Evolutionary conservation across 176 grass and related monocot species (phyloP).

Genomic region (Rhynchospora tenuis): DNA sequence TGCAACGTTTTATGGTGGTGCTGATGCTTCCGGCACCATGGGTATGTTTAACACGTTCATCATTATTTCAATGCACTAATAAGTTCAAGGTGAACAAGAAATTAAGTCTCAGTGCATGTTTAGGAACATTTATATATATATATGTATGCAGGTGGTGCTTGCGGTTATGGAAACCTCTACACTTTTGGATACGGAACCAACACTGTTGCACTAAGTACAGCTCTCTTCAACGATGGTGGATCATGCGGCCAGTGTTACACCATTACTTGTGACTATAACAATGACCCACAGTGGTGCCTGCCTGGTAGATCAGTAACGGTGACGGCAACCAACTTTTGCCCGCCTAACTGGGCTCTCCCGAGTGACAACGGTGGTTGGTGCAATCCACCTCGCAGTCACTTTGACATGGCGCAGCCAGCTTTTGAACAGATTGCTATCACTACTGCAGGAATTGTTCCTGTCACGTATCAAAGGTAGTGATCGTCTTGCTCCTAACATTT

Average conservation of each 20-base stretch:
- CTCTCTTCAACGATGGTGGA: constrained; percentile 53
- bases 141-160: constrained; percentile 46
- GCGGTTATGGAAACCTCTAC: constrained; percentile 78
- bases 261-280: constrained; percentile 42
- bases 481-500: constrained; percentile 2
- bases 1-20: constrained; percentile 40
- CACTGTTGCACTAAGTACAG: constrained; percentile 66
- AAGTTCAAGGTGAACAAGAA: background rate
- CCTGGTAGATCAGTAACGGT: constrained; percentile 37
- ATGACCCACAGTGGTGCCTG: constrained; percentile 30
- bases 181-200: constrained; percentile 62
- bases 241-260: constrained; percentile 73
- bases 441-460: constrained; percentile 52
- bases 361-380: constrained; percentile 74
- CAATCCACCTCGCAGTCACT: constrained; percentile 77
- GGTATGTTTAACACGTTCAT: constrained; percentile 13
- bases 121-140: background rate
- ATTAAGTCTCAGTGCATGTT: background rate
- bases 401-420: constrained; percentile 82
- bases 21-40: constrained; percentile 43
- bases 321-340: constrained; percentile 88
- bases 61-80: background rate
- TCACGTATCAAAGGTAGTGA: constrained; percentile 38
- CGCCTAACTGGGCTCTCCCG: constrained; percentile 42
- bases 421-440: constrained; percentile 60